Percentiles rank a stretch among this genome's conserved stretches.
Evolutionary conservation across 2,329 filamentous ascomycete genomes (phyloP).

Genomic region (Fusarium sp.): DNA sequence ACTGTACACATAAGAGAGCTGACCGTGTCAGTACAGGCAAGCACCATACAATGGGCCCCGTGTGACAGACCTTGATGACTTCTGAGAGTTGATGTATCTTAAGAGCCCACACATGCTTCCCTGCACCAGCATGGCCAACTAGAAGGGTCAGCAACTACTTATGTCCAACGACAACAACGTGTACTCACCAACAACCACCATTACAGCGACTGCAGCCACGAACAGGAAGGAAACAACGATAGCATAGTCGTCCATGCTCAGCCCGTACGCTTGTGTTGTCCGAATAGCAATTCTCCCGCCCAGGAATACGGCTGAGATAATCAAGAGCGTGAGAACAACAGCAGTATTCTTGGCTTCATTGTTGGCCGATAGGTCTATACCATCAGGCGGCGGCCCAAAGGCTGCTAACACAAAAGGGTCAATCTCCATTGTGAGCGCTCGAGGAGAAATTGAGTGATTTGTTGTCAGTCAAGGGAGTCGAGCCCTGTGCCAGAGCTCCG

Average conservation of each 20-base stretch:
- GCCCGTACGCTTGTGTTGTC: conserved; percentile 8
- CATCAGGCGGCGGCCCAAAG: conserved; percentile 16
- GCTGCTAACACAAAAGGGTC: conserved; percentile 10
- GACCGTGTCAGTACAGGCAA: background rate
- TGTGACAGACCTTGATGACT: conserved; percentile 11
- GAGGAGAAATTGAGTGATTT: background rate
- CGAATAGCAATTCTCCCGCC: conserved; percentile 4
- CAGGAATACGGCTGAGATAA: conserved; percentile 13
- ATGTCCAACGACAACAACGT: background rate
- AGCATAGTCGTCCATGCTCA: conserved; percentile 21
- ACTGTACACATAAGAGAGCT: conserved; percentile 20
- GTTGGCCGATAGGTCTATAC: conserved; percentile 9
- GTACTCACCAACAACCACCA: conserved; percentile 20
- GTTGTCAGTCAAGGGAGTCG: background rate
- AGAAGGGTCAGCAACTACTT: background rate
- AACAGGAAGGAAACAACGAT: conserved; percentile 20
- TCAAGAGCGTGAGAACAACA: conserved; percentile 11
- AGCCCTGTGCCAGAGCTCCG: background rate
- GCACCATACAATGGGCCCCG: fast-evolving
- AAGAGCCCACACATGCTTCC: conserved; percentile 28
- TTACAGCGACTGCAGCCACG: conserved; percentile 4
- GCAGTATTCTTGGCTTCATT: conserved; percentile 11
- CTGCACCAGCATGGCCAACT: conserved; percentile 19
- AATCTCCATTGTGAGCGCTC: conserved; percentile 3
- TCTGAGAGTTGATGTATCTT: conserved; percentile 1